Conservation (phyloP, 371 early-diverging fungal species). For the Smittium mucronatum region DNA sequence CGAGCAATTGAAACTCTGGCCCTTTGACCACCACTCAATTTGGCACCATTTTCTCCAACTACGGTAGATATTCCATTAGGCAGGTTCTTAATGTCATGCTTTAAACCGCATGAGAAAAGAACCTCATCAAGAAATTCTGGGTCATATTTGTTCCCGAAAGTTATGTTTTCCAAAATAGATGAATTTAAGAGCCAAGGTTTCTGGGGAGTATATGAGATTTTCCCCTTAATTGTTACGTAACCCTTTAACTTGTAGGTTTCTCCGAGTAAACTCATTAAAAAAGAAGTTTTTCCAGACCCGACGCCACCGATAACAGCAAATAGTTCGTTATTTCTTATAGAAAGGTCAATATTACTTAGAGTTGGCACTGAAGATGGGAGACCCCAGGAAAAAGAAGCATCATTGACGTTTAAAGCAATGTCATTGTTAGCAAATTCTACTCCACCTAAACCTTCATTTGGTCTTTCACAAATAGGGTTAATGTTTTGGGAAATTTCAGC, state of each 20-base stretch:
- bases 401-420: not conserved
- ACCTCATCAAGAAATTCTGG: conserved; percentile 29
- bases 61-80: conserved; percentile 45
- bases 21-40: conserved; percentile 51
- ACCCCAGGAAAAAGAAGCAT: conserved; percentile 33
- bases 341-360: conserved; percentile 47
- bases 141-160: conserved; percentile 39
- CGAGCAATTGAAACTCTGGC: conserved; percentile 47
- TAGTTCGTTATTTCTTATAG: conserved; percentile 45
- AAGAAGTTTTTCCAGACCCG: conserved; percentile 81
- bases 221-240: conserved; percentile 32
- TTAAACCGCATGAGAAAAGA: conserved; percentile 36
- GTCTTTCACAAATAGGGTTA: conserved; percentile 66
- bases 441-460: not conserved
- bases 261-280: conserved; percentile 71
- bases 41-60: conserved; percentile 41
- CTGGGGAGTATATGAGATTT: conserved; percentile 32
- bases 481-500: conserved; percentile 31
- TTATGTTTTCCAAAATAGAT: conserved; percentile 43
- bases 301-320: conserved; percentile 73
- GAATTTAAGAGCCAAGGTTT: conserved; percentile 42
- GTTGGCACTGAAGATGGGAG: conserved; percentile 16
- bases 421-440: conserved; percentile 29
- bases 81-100: conserved; percentile 42
- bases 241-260: conserved; percentile 56